Evolutionary conservation across 1,284 basidiomycete genomes (phyloP).

Genomic region (Kwoniella shivajii): DNA sequence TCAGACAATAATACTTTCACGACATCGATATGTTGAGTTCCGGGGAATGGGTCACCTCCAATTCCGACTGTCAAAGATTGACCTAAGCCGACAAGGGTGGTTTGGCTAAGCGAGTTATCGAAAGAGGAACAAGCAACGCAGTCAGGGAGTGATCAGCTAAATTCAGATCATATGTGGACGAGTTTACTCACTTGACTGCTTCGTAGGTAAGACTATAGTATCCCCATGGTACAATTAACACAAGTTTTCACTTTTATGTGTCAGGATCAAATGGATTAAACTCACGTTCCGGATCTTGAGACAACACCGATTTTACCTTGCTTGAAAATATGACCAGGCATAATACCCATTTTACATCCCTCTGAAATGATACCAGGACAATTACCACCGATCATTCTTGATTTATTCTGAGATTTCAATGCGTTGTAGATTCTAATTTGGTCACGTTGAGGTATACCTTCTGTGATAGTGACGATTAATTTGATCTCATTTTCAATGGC

Average conservation of each 20-base stretch:
- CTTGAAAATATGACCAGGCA: slow-evolving; percentile 95
- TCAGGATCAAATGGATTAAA: neutral
- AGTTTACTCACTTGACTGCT: slow-evolving; percentile 53
- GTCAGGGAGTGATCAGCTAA: neutral
- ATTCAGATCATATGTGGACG: neutral
- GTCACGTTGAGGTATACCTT: slow-evolving; percentile 94
- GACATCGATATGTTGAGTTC: slow-evolving; percentile 89
- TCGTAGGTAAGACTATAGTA: slow-evolving; percentile 51
- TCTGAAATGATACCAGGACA: slow-evolving; percentile 97
- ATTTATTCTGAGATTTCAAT: slow-evolving; percentile 89
- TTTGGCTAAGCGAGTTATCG: slow-evolving; percentile 60
- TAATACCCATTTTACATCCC: slow-evolving; percentile 99
- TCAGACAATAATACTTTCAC: slow-evolving; percentile 96
- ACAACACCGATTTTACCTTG: slow-evolving; percentile 97
- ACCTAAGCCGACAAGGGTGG: slow-evolving; percentile 92
- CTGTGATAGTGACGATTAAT: slow-evolving; percentile 94
- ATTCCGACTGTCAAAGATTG: slow-evolving; percentile 97
- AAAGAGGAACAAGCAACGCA: neutral
- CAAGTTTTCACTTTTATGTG: too few species aligned
- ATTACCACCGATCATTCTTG: slow-evolving; percentile 87
- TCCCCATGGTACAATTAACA: slow-evolving; percentile 1
- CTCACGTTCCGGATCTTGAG: slow-evolving; percentile 85
- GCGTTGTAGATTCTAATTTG: slow-evolving; percentile 94
- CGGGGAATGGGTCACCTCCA: slow-evolving; percentile 92
- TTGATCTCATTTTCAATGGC: slow-evolving; percentile 97